These are phyloP conservation scores for Hysterium pulicare DNA, from an alignment of 2,329 filamentous ascomycete species.

Conservation along the genomic window DNA sequence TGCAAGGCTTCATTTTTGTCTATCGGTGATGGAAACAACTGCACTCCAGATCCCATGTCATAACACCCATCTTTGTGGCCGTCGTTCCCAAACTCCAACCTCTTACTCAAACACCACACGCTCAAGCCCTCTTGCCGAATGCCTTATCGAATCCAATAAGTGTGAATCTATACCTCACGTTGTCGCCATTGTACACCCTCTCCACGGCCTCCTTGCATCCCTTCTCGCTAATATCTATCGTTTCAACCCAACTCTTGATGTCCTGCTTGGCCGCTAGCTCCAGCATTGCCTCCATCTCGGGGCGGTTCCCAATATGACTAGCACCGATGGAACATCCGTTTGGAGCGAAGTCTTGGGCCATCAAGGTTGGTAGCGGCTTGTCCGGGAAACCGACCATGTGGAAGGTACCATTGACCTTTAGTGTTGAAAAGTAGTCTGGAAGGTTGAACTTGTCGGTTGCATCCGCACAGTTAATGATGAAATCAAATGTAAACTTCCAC, in stretches of 20 bases:
- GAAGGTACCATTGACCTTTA: constrained; percentile 80
- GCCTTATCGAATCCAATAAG: constrained; percentile 65
- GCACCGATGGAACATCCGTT: constrained; percentile 63
- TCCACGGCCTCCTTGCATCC: constrained; percentile 68
- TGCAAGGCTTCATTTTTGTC: no score
- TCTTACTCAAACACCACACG: no score
- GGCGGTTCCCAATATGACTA: constrained; percentile 49
- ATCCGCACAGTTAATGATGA: constrained; percentile 73
- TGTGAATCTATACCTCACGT: constrained; percentile 70
- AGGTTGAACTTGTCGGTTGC: constrained; percentile 67
- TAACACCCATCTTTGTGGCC: no score
- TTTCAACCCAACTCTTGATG: constrained; percentile 56
- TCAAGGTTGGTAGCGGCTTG: constrained; percentile 67
- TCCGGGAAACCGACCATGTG: constrained; percentile 78
- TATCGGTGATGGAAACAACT: no score
- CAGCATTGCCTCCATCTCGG: constrained; percentile 52
- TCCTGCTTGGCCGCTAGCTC: constrained; percentile 50
- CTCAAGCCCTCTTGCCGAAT: constrained; percentile 52
- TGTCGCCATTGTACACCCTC: constrained; percentile 63
- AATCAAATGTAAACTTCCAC: constrained; percentile 63
- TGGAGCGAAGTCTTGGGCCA: constrained; percentile 68
- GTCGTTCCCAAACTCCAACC: no score
- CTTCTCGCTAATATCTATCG: constrained; percentile 68
- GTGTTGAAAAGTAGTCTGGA: constrained; percentile 67
- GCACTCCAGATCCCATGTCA: no score